Evolutionary conservation across 2,329 filamentous ascomycete species (phyloP), one percentile per base, ranked within the genome.

Genomic region (Clonostachys rhizophaga): DNA sequence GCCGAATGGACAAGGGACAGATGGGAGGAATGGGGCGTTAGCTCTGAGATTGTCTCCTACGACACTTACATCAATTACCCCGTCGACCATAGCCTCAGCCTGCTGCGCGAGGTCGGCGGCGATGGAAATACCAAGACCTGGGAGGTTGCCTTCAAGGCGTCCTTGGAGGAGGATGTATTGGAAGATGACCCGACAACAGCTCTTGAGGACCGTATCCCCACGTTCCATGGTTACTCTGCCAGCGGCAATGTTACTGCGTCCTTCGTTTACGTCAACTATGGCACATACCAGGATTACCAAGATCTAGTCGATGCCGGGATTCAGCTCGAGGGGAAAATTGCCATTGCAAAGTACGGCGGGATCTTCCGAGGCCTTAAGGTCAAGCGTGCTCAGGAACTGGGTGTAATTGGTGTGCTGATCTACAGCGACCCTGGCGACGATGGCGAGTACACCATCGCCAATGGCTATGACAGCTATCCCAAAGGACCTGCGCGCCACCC

Each of bases 171-270:
- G 65, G 90, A 95, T 59, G 77, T 92, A 3, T 71, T 97, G 6
- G 77, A 89, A 0, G 85, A 95, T 45, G 94, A 99, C 62, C 79
- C 83, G 4, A 95, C 91, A 0, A 90, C 84, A 16, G 78, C 83
- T 18, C 71, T 90, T 42, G 67, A 78, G 10, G 79, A 91, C 57
- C 76, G 89, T 33, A 78, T 97, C 20, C 91, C 92, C 2, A 92
- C 87, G 0, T 97, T 97, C 71, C 92, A 97, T 61, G 94, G 92
- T 46, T 97, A 96, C 66, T 95, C 90, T 5, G 91, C 91, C 5
- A 91, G 77, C 50, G 92, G 92, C 30, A 95, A 97, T 63, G 92
- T 95, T 43, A 96, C 92, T 0, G 90, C 83, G 4, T 80, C 83
- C 13, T 94, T 89, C 54, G 88, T 96, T 34, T 97, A 86, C 59